Conservation (phyloP, 495 filamentous ascomycete genomes). For the Delitschia confertaspora region DNA sequence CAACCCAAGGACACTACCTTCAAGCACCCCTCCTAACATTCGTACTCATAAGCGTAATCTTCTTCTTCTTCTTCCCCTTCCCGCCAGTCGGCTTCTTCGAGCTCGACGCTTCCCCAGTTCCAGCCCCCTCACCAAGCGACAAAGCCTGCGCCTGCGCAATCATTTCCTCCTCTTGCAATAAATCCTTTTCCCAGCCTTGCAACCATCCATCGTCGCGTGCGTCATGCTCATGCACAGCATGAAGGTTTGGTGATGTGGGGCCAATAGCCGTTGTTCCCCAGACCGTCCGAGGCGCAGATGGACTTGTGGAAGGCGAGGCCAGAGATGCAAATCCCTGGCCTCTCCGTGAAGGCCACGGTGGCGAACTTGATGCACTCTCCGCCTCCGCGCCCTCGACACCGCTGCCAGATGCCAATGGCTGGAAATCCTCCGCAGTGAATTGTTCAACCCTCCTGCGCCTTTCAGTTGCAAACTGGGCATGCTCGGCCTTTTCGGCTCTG, state of each 20-base stretch:
- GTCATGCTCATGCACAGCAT: conserved; percentile 33
- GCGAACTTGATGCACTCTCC: conserved; percentile 43
- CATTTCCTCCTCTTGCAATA: conserved; percentile 46
- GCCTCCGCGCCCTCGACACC: conserved; percentile 37
- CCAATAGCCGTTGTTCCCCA: conserved; percentile 72
- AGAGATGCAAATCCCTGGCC: conserved; percentile 50
- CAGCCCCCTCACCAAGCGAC: conserved; percentile 33
- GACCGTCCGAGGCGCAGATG: conserved; percentile 61
- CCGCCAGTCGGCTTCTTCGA: conserved; percentile 23
- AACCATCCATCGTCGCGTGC: conserved; percentile 68
- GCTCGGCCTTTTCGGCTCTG: conserved; percentile 77
- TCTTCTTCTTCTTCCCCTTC: conserved; percentile 87
- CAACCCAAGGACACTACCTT: conserved; percentile 9
- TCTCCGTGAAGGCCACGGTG: conserved; percentile 45
- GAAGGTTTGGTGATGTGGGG: conserved; percentile 25
- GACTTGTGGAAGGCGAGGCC: conserved; percentile 71
- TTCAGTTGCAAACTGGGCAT: conserved; percentile 35
- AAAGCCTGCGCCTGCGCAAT: conserved; percentile 37
- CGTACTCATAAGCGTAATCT: conserved; percentile 92
- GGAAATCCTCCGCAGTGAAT: conserved; percentile 44
- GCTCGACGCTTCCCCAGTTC: conserved; percentile 20
- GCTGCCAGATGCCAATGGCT: conserved; percentile 49
- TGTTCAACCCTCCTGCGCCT: conserved; percentile 31
- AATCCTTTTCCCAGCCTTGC: conserved; percentile 62
- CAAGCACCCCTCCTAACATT: conserved; percentile 61